Base-by-base conservation (phyloP, 306 rosid genomes). In the Dryas drummondii region DNA sequence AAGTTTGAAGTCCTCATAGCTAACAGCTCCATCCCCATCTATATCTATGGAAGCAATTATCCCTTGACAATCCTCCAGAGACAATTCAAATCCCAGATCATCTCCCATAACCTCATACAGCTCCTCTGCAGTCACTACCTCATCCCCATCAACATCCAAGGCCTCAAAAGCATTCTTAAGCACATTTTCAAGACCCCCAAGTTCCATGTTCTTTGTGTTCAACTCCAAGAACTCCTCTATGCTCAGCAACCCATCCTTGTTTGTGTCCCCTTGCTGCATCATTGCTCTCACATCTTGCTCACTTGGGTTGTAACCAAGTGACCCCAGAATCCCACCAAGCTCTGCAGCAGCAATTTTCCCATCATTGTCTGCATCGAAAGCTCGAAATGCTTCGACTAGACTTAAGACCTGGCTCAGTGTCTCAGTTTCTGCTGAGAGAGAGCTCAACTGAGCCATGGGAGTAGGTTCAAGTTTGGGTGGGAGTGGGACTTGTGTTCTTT, bases 21-120 rank as follows among this genome's bases (percentile, higher is more conserved):
- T 87, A 37, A 88, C 82, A 75, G 78, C 88, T 54, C 96, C 98
- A 87, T 88, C 96, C 1, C 91, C 94, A 83, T 92, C 94, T 3
- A 62, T 51, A 82, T 88, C 93, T 69, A 88, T 83, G 61, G 94
- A 84, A 58, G 85, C 77, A 73, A 92, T 85, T 66, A 92, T 82
- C 26, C 74, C 69, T 0, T 76, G 60, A n/a, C 94, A 92, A 60
- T 78, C 90, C 45, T 90, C 84, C 0, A 88, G 49, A 0, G 87
- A 61, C 70, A 88, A 54, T 6, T 73, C 75, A 12, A 61, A 32
- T 8, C 89, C 93, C 56, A 84, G 74, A 69, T 83, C 85, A 71
- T 86, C 84, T 4, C 71, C 78, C 75, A 78, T 58, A 3, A 77
- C 84, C 49, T 80, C 90, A 61, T 81, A 83, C 4, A 92, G 62